Conservation (phyloP, 2,329 filamentous ascomycete genomes). For the Hypomyces perniciosus region DNA sequence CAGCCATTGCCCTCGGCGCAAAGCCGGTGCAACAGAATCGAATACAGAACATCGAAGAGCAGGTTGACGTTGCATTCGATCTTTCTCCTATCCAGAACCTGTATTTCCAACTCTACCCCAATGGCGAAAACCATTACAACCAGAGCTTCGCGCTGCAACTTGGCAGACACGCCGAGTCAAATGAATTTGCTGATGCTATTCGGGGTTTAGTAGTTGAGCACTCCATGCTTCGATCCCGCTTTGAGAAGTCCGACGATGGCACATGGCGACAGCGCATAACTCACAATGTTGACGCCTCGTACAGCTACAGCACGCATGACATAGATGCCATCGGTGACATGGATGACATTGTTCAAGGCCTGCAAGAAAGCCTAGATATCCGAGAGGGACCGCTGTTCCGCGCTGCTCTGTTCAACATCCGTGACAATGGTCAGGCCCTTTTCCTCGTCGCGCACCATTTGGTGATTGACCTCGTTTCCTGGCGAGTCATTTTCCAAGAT, state of each 20-base stretch:
- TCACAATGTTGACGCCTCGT: constrained; percentile 1
- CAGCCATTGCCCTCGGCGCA: not conserved
- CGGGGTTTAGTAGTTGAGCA: constrained; percentile 9
- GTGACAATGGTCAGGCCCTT: constrained; percentile 21
- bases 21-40: too few species aligned
- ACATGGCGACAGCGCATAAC: constrained; percentile 9
- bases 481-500: constrained; percentile 31
- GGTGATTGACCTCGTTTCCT: constrained; percentile 41
- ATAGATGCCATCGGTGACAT: not conserved
- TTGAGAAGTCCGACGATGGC: not conserved
- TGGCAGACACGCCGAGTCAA: not conserved
- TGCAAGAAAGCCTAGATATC: constrained; percentile 8
- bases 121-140: constrained; percentile 12
- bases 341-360: not conserved
- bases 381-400: constrained; percentile 15
- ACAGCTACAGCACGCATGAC: not conserved
- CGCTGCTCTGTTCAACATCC: constrained; percentile 14
- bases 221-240: constrained; percentile 15
- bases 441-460: constrained; percentile 33
- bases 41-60: too few species aligned
- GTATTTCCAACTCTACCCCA: constrained; percentile 5
- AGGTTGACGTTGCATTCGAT: not conserved
- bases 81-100: constrained; percentile 15
- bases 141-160: constrained; percentile 14
- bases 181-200: constrained; percentile 4